Conservation (phyloP, 2,329 filamentous ascomycete species). For the Venturia effusa region DNA sequence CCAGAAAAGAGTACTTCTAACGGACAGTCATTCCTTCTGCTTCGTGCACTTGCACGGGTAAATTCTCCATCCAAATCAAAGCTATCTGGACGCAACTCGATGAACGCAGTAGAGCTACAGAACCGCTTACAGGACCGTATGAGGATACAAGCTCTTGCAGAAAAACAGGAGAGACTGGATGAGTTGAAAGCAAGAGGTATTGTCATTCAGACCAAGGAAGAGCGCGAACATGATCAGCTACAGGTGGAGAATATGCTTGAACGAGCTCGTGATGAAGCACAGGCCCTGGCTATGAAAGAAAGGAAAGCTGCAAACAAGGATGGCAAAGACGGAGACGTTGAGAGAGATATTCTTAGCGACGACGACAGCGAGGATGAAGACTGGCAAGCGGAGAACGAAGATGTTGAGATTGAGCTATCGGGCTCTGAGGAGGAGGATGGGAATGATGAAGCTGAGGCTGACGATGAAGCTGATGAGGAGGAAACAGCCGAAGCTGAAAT, state of each 20-base stretch:
- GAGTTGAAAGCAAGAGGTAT: conserved; percentile 71
- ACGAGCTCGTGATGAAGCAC: conserved; percentile 69
- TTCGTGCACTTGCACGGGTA: conserved; percentile 67
- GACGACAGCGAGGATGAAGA: conserved; percentile 47
- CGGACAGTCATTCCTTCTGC: conserved; percentile 50
- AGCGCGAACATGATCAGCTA: conserved; percentile 70
- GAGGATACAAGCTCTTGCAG: conserved; percentile 65
- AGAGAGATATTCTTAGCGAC: conserved; percentile 36
- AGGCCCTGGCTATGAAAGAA: conserved; percentile 68
- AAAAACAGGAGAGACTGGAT: conserved; percentile 67
- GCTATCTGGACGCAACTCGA: conserved; percentile 37
- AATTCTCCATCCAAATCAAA: conserved; percentile 48
- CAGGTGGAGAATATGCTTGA: conserved; percentile 83
- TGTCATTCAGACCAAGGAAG: conserved; percentile 72
- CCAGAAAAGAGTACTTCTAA: conserved; percentile 54
- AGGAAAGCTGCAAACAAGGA: conserved; percentile 60
- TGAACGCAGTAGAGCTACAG: conserved; percentile 62
- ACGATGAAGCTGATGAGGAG: conserved; percentile 32
- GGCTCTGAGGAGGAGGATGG: conserved; percentile 30
- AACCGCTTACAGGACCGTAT: conserved; percentile 58
- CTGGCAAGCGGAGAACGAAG: conserved; percentile 32
- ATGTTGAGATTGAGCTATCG: conserved; percentile 33
- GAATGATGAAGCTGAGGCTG: conserved; percentile 23
- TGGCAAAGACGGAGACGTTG: conserved; percentile 33
- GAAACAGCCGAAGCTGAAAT: conserved; percentile 7